Evolutionary conservation across 192 early-diverging fungal species (phyloP), one percentile per base, ranked within the genome.

Genomic region (Entomortierella beljakovae): DNA sequence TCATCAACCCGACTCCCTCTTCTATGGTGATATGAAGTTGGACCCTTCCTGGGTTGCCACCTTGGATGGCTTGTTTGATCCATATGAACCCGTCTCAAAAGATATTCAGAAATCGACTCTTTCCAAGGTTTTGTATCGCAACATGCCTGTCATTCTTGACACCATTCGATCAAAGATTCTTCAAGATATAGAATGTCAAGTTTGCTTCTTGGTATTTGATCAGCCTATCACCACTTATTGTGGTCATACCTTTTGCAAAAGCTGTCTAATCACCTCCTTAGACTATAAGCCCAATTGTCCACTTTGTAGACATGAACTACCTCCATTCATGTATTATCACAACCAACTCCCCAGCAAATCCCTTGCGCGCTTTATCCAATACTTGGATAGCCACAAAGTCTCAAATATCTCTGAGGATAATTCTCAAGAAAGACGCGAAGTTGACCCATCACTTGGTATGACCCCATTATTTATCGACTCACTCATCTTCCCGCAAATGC

Each of bases 171-270:
- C 57, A 35, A 79, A 61, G 53, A 64, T 79, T 54, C 75, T 70
- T 20, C 57, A 70, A n/a, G 88, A 90, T 57, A 75, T 87, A 16
- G 92, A 90, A 69, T 93, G 92, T 65, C 75, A 81, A 11, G 76
- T 93, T 22, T 93, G 92, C 66, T 84, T 67, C 38, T 57, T 65
- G 13, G 60, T 85, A 15, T 80, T 90, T 59, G 43, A 63, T 26
- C 80, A 88, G n/a, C 91, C 92, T 4, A 68, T 91, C 13, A 91
- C 90, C 0, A 83, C 86, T 18, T 82, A 82, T 3, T 93, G 92
- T 51, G 92, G 92, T 0, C 92, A 93, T 68, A 88, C 86, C n/a
- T 84, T 84, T 53, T 93, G 92, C 67, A 81, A 80, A 23, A 51
- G 52, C 7, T 93, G 92, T 62, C 38, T 93, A 4, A 72, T 88